These are phyloP conservation scores for Emericellopsis cladophorae DNA, from an alignment of 2,329 filamentous ascomycete species.

Conservation along the genomic window DNA sequence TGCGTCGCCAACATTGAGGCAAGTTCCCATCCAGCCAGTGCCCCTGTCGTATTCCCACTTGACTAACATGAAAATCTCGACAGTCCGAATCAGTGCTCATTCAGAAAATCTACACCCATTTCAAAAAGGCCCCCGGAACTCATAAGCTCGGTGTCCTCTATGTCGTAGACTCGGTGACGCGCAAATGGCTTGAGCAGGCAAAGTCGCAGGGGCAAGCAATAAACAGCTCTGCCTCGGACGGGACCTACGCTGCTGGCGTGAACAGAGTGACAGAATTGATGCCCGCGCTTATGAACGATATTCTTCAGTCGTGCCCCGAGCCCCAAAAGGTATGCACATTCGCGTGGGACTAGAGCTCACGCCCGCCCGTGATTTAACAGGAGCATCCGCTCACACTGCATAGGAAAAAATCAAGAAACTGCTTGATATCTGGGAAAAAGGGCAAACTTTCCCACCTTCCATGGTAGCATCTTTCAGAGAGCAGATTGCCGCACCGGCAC, in stretches of 20 bases:
- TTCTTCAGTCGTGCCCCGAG: slow-evolving; percentile 73
- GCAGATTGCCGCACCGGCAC: slow-evolving; percentile 49
- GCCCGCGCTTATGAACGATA: slow-evolving; percentile 89
- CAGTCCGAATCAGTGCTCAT: slow-evolving; percentile 91
- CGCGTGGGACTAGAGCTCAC: slow-evolving; percentile 15
- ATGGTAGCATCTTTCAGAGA: slow-evolving; percentile 77
- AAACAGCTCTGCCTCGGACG: slow-evolving; percentile 71
- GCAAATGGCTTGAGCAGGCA: slow-evolving; percentile 95
- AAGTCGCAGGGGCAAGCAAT: slow-evolving; percentile 74
- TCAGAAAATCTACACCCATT: slow-evolving; percentile 92
- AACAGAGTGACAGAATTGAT: slow-evolving; percentile 94
- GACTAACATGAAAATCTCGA: slow-evolving; percentile 1
- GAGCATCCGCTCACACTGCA: neutral
- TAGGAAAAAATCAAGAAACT: slow-evolving; percentile 93
- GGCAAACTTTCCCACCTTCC: slow-evolving; percentile 71
- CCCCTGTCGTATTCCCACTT: neutral
- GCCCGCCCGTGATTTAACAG: slow-evolving; percentile 21
- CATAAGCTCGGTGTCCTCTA: slow-evolving; percentile 99
- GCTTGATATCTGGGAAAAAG: slow-evolving; percentile 95
- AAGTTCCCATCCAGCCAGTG: slow-evolving; percentile 15
- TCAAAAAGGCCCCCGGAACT: slow-evolving; percentile 86
- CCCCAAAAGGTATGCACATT: slow-evolving; percentile 81
- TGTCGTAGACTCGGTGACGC: slow-evolving; percentile 99
- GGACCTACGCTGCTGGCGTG: slow-evolving; percentile 89
- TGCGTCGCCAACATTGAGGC: slow-evolving; percentile 89